phyloP scores from a whole-genome alignment of 2,329 filamentous ascomycete genomes.

The Claviceps pazoutovae region DNA sequence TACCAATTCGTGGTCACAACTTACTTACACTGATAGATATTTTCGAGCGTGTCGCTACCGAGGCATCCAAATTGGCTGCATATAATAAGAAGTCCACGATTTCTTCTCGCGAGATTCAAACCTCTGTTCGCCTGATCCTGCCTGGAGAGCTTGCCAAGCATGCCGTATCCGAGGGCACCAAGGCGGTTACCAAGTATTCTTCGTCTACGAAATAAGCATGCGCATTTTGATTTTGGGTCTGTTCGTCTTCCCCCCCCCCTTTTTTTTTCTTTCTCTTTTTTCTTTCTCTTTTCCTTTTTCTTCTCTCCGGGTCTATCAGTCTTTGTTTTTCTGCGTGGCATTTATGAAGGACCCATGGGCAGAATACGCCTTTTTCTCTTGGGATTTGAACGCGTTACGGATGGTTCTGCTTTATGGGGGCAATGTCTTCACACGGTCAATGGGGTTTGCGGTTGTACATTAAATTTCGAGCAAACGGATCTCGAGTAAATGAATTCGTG shows the following conservation, averaged over 20 bases:
- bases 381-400: slow-evolving; percentile 62
- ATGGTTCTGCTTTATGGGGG: slow-evolving; percentile 53
- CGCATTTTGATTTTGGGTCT: slow-evolving; percentile 36
- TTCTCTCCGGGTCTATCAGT: neutral
- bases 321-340: slow-evolving; percentile 31
- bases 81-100: slow-evolving; percentile 99
- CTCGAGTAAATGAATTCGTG: slow-evolving; percentile 49
- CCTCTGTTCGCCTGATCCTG: slow-evolving; percentile 92
- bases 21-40: slow-evolving; percentile 49
- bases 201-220: slow-evolving; percentile 90
- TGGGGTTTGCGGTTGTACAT: slow-evolving; percentile 60
- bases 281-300: neutral
- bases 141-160: slow-evolving; percentile 99
- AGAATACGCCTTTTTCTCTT: slow-evolving; percentile 17
- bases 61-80: slow-evolving; percentile 96
- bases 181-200: slow-evolving; percentile 99
- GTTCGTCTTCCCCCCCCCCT: slow-evolving; percentile 20
- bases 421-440: slow-evolving; percentile 58
- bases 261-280: too few species aligned
- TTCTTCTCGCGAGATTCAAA: slow-evolving; percentile 98
- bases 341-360: slow-evolving; percentile 38
- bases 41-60: slow-evolving; percentile 97
- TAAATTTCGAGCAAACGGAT: slow-evolving; percentile 49
- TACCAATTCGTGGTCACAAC: too few species aligned
- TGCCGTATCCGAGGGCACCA: slow-evolving; percentile 97